These are phyloP conservation scores for Grosmannia huntii DNA, from an alignment of 2,329 filamentous ascomycete genomes.

Conservation along the genomic window DNA sequence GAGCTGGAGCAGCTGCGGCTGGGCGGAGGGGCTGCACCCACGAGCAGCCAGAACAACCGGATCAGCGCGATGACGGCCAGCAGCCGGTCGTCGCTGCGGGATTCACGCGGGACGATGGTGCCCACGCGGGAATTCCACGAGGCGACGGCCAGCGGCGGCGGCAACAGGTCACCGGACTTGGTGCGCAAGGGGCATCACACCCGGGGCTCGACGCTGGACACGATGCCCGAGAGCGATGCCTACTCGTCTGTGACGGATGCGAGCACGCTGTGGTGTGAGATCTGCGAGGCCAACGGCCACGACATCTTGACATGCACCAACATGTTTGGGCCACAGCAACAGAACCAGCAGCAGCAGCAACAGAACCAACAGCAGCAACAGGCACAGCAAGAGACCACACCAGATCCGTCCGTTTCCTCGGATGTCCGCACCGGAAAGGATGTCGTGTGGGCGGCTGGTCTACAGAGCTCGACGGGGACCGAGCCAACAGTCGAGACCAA, in stretches of 20 bases:
- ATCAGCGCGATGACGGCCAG: constrained; percentile 36
- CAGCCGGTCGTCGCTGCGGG: constrained; percentile 46
- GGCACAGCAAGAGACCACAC: too few relatives aligned
- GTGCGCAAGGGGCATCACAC: constrained; percentile 29
- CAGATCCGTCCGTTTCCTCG: too few relatives aligned
- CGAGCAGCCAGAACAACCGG: constrained; percentile 26
- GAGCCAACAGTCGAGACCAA: not conserved
- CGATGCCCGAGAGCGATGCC: constrained; percentile 58
- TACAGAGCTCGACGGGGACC: not conserved
- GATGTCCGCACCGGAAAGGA: not conserved
- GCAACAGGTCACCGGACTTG: constrained; percentile 27
- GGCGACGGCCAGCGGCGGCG: not conserved
- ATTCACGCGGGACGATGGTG: constrained; percentile 54
- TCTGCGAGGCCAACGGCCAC: constrained; percentile 83
- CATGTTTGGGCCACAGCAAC: constrained; percentile 45
- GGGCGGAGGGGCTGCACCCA: constrained; percentile 14
- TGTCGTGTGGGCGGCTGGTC: not conserved
- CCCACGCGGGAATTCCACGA: constrained; percentile 37
- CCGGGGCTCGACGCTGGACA: constrained; percentile 45
- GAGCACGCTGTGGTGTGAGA: constrained; percentile 79
- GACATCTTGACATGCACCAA: constrained; percentile 91
- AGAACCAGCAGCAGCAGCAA: not conserved
- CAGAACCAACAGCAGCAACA: constrained; percentile 9
- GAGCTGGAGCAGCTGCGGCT: constrained; percentile 56
- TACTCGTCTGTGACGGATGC: constrained; percentile 60